Percentiles rank a stretch among this genome's conserved stretches.
These are phyloP conservation scores for Colletotrichum horii DNA, from an alignment of 2,329 filamentous ascomycete species.

Conservation along the genomic window DNA sequence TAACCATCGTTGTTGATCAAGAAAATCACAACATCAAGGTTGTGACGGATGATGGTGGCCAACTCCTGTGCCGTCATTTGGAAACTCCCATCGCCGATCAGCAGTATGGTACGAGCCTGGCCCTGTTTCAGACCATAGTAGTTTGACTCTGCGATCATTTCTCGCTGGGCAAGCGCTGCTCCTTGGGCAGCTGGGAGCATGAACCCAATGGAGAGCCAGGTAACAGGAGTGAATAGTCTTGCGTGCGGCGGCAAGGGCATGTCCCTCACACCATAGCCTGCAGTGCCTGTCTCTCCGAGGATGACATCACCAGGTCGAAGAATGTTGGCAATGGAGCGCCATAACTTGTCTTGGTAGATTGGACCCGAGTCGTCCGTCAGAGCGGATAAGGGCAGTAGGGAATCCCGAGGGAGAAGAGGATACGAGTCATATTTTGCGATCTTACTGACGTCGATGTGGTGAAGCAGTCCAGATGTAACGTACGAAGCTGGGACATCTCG, in stretches of 20 bases:
- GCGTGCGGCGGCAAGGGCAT: constrained; percentile 54
- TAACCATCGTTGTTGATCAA: constrained; percentile 66
- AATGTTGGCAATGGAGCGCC: constrained; percentile 32
- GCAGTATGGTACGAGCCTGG: constrained; percentile 49
- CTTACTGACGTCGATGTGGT: constrained; percentile 26
- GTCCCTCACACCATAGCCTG: constrained; percentile 57
- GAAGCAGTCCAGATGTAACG: constrained; percentile 26
- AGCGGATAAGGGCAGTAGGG: constrained; percentile 21
- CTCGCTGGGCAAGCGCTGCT: constrained; percentile 57
- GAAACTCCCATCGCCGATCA: constrained; percentile 69
- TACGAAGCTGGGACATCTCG: constrained; percentile 30
- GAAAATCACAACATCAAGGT: constrained; percentile 52
- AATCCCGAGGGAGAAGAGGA: constrained; percentile 31
- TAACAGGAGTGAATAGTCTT: constrained; percentile 53
- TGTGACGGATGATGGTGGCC: constrained; percentile 63
- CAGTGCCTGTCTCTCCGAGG: constrained; percentile 64
- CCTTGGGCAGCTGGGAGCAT: constrained; percentile 63
- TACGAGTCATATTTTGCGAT: constrained; percentile 28
- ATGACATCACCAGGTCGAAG: constrained; percentile 58
- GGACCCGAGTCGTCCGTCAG: constrained; percentile 28
- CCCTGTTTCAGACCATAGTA: constrained; percentile 40
- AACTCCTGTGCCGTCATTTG: constrained; percentile 72
- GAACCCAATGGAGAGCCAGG: constrained; percentile 66
- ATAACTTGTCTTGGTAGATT: constrained; percentile 55
- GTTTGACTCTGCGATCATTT: constrained; percentile 38